Evolutionary conservation across 345 rosid genomes (phyloP).

Genomic region (Rhodamnia argentea): DNA sequence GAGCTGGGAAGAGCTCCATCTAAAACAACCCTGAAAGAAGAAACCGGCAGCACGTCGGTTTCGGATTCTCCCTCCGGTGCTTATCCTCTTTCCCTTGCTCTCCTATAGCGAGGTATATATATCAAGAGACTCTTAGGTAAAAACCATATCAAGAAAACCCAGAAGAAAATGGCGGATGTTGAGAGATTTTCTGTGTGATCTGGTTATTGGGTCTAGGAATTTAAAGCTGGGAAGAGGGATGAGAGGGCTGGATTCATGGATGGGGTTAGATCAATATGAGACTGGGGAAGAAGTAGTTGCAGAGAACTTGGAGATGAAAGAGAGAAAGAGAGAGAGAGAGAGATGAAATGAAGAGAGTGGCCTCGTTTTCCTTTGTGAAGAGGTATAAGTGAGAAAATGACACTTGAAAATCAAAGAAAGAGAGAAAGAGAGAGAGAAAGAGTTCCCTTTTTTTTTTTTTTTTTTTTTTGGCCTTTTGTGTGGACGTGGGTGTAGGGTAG

Average conservation of each 20-base stretch:
- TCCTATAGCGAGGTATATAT: not conserved
- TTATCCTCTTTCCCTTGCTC: not conserved
- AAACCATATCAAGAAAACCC: not conserved
- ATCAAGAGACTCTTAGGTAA: not conserved
- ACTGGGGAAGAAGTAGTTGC: slow-evolving; percentile 22
- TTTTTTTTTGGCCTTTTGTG: slow-evolving; percentile 21
- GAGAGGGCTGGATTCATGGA: slow-evolving; percentile 4
- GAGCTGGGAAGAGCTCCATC: slow-evolving; percentile 83
- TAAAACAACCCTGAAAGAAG: not conserved
- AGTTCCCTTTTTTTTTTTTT: not conserved
- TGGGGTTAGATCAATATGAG: slow-evolving; percentile 14
- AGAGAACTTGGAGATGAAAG: slow-evolving; percentile 37
- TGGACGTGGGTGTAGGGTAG: slow-evolving; percentile 59
- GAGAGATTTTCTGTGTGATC: not conserved
- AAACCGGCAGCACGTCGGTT: not conserved
- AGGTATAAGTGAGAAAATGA: slow-evolving; percentile 82
- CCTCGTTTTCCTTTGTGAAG: slow-evolving; percentile 59
- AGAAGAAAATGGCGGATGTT: not conserved
- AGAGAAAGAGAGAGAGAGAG: slow-evolving; percentile 7
- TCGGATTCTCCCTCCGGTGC: not conserved
- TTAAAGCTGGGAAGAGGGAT: not conserved
- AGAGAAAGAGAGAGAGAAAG: slow-evolving; percentile 12
- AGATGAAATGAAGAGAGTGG: slow-evolving; percentile 44
- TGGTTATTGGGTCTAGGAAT: not conserved
- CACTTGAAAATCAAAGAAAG: slow-evolving; percentile 34